Base-by-base conservation (phyloP, 164 flowering plant species). In the Saururus chinensis region DNA sequence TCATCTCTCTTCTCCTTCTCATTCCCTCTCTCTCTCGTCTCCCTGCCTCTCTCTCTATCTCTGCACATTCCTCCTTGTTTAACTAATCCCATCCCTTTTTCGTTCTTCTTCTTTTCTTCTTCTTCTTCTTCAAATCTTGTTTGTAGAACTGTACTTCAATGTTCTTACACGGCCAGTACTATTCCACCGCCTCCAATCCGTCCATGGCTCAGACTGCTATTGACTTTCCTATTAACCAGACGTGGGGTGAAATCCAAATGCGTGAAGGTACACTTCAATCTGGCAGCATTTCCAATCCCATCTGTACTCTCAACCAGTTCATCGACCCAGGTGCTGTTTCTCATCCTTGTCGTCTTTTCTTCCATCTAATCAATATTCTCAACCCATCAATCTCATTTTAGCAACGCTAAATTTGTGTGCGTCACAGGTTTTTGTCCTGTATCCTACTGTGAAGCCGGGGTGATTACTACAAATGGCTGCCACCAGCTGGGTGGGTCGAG, bases 131-230 rank as follows among this genome's bases (percentile, higher is more conserved):
- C 30, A 13, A 8, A 2, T 45, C 49, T 45, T 21, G 48, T 45
- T 40, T 9, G 8, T 9, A 19, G 23, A 51, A 30, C 21, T n/a
- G 17, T 11, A 19, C 19, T 51, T 52, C 25, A 63, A 59, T 60
- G 59, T 53, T 59, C 57, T 59, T 60, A 19, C 63, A 51, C 11
- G 41, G n/a, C 40, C 58, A 53, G 40, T 49, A 12, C 17, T 17
- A 9, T 17, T 14, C 42, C 4, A 19, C 42, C 4, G 6, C 35
- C 14, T 24, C 19, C 30, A 55, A 16, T 41, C 26, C 66, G 20
- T 56, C 48, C 25, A 65, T 65, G 68, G 62, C 68, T 17, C 62
- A 65, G 52, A 51, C 51, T 20, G 42, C 51, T 13, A 59, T 61
- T 48, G 30, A 37, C 52, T 59, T 45, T 14, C 45, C 56, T 7